Evolutionary conservation across 2,329 filamentous ascomycete genomes (phyloP).

Genomic region (Beauveria australis): DNA sequence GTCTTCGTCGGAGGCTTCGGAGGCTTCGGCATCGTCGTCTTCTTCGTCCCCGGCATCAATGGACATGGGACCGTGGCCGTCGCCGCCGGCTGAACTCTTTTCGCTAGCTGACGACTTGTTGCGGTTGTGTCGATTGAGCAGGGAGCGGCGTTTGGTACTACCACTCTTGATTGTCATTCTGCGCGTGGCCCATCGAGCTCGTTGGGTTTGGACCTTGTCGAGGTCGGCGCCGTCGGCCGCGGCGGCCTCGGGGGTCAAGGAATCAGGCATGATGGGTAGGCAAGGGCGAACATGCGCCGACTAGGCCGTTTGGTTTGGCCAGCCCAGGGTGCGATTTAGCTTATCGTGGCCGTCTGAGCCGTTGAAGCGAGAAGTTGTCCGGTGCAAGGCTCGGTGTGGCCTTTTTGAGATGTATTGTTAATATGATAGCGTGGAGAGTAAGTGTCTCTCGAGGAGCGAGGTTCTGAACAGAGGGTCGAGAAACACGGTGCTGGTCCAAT

Average conservation of each 20-base stretch:
- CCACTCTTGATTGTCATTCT: conserved; percentile 70
- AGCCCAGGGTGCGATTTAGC: not conserved
- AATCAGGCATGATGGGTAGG: conserved; percentile 24
- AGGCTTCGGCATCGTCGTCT: conserved; percentile 21
- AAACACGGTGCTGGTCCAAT: not conserved
- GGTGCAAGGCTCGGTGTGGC: not conserved
- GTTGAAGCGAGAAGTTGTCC: not conserved
- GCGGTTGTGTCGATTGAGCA: conserved; percentile 68
- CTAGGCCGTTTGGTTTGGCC: conserved; percentile 9
- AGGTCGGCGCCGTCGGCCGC: conserved; percentile 16
- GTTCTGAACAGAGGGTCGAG: not conserved
- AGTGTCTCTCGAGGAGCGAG: not conserved
- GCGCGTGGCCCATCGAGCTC: conserved; percentile 94
- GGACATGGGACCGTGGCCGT: conserved; percentile 32
- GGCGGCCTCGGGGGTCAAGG: conserved; percentile 19
- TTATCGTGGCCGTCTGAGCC: not conserved
- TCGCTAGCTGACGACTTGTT: conserved; percentile 54
- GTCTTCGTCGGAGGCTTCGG: conserved; percentile 29
- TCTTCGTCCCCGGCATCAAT: conserved; percentile 20
- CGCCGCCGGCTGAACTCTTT: conserved; percentile 48
- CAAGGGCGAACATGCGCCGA: conserved; percentile 10
- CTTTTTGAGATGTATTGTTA: not conserved
- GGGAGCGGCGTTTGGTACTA: conserved; percentile 69
- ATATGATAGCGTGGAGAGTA: not conserved
- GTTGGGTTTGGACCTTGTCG: conserved; percentile 45